Conservation (phyloP, 352 stramenopile genomes). For the Thraustochytrium sp. region DNA sequence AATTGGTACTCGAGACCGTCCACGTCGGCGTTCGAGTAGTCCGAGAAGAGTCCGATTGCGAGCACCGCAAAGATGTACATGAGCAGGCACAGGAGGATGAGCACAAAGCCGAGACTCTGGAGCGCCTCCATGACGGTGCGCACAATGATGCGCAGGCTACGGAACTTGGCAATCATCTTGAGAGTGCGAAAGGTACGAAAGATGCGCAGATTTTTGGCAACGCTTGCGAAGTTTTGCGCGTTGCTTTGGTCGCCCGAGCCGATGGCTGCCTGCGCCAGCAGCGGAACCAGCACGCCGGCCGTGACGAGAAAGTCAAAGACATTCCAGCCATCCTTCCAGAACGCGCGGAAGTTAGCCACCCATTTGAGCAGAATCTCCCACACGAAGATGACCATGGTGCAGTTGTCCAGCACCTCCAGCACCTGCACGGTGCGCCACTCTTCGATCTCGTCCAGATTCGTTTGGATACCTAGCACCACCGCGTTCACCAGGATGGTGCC, state of each 20-base stretch:
- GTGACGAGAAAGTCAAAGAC: constrained; percentile 41
- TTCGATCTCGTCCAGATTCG: constrained; percentile 9
- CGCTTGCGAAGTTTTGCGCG: constrained; percentile 37
- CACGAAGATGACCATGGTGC: constrained; percentile 39
- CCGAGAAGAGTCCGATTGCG: constrained; percentile 20
- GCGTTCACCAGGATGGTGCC: constrained; percentile 8
- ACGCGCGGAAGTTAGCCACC: constrained; percentile 18
- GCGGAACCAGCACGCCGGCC: not conserved
- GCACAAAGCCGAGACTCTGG: constrained; percentile 37
- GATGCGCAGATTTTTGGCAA: constrained; percentile 24
- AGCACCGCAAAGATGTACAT: constrained; percentile 44
- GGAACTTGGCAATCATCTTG: constrained; percentile 43
- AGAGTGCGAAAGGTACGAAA: constrained; percentile 37
- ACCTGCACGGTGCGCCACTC: constrained; percentile 3
- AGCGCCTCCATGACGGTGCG: constrained; percentile 27
- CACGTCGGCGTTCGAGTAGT: constrained; percentile 9
- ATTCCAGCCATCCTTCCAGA: constrained; percentile 41
- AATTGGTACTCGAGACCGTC: constrained; percentile 5
- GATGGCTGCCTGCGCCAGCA: constrained; percentile 1
- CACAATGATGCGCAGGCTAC: constrained; percentile 37
- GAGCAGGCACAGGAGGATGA: constrained; percentile 16
- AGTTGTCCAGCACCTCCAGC: constrained; percentile 32
- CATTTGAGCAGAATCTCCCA: constrained; percentile 35
- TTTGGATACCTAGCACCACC: constrained; percentile 19
- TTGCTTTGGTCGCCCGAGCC: constrained; percentile 1